Base-by-base conservation (phyloP, 1,284 basidiomycete species). In the Taiwanofungus camphoratus region DNA sequence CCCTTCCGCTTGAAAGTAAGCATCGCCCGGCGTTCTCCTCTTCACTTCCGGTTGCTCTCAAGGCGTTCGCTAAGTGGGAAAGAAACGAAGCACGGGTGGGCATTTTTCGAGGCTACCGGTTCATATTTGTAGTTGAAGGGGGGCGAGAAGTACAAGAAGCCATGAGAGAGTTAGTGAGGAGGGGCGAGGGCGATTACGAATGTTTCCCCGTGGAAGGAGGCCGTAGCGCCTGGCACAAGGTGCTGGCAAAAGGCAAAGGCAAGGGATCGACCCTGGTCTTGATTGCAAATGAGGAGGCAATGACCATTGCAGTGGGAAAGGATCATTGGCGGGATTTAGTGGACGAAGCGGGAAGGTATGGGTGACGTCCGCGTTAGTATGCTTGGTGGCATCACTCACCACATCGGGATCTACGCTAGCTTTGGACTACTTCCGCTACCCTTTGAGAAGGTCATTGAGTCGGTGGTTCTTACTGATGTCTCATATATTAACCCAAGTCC, bases 121-220 rank as follows among this genome's bases (percentile, higher is more conserved):
- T 86, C 50, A 53, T 87, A 3, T 77, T 79, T 42, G 63, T 81
- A 1, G 71, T 71, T 1, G 79, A 81, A 50, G 73, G 69, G 39
- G 67, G 67, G 0, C 62, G 71, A n/a, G 70, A 76, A 36, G 55
- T 70, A 0, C 69, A 71, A 16, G 56, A 55, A 5, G 74, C 75
- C 19, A 59, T 76, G 21, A 66, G 70, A 41, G 74, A 76, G 13
- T 56, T 83, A 15, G 66, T 84, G 37, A 63, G 65, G 38, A 62
- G 73, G 23, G 82, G 76, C 0, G 73, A 69, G 7, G 83, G 74
- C 0, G 68, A 71, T 22, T 73, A 79, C 41, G 82, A 85, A 49
- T 70, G 64, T 26, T 81, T 82, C 48, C 68, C 77, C 33, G 65
- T 78, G 3, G 62, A 64, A 18, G 62, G 59, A 1, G 79, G 79